These are phyloP conservation scores for Takashimella koratensis DNA, from an alignment of 1,284 basidiomycete genomes.

Conservation along the genomic window DNA sequence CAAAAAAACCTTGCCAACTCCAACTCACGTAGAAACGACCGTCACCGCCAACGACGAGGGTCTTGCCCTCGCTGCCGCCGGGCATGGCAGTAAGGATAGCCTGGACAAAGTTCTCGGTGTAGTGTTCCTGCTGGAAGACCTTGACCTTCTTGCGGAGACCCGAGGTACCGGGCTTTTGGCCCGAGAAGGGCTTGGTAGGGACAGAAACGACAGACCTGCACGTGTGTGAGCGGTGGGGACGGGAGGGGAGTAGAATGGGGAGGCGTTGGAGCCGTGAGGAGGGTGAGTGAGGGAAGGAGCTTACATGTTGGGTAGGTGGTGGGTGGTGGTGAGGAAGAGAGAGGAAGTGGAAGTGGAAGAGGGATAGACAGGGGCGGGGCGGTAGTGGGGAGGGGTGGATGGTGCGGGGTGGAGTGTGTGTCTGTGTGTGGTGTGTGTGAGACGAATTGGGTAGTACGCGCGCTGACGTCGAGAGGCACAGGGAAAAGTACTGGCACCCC, in stretches of 20 bases:
- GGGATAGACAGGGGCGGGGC: too few species aligned
- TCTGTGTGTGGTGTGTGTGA: too few species aligned
- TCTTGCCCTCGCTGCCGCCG: constrained; percentile 62
- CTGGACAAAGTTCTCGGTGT: constrained; percentile 99
- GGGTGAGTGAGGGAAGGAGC: not conserved
- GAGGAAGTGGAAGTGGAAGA: not conserved
- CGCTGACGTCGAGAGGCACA: too few species aligned
- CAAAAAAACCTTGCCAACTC: too few species aligned
- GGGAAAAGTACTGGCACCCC: too few species aligned
- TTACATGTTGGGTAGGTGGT: constrained; percentile 3
- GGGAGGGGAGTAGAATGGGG: not conserved
- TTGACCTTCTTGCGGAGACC: constrained; percentile 77
- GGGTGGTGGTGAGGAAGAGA: constrained; percentile 1
- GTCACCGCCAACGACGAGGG: constrained; percentile 94
- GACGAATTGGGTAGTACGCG: too few species aligned
- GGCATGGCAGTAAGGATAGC: constrained; percentile 89
- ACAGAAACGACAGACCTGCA: constrained; percentile 35
- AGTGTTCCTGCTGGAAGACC: constrained; percentile 61
- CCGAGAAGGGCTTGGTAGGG: constrained; percentile 40
- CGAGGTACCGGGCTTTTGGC: constrained; percentile 93
- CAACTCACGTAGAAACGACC: constrained; percentile 73
- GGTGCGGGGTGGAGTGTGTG: too few species aligned
- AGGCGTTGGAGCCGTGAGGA: not conserved
- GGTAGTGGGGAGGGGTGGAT: too few species aligned
- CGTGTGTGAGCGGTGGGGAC: constrained; percentile 1